Conservation (phyloP, 2,329 filamentous ascomycete species). For the Polytolypa hystricis region DNA sequence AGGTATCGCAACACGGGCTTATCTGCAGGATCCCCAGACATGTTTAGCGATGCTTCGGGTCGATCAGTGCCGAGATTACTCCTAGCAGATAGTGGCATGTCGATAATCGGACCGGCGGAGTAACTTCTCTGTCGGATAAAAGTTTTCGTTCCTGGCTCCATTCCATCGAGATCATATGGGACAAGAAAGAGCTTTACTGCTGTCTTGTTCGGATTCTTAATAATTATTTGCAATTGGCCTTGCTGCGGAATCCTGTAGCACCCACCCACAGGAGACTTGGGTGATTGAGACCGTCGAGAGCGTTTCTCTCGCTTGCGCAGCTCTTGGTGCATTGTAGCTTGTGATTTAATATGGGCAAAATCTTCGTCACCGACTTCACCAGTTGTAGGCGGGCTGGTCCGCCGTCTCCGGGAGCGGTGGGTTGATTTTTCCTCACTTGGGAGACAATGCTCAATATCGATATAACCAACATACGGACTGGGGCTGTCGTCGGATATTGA, state of each 20-base stretch:
- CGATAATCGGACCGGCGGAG: slow-evolving; percentile 73
- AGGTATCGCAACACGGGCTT: slow-evolving; percentile 77
- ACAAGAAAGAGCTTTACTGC: slow-evolving; percentile 93
- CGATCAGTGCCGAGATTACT: slow-evolving; percentile 40
- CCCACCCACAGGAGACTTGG: slow-evolving; percentile 67
- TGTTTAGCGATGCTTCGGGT: slow-evolving; percentile 42
- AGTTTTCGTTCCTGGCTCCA: slow-evolving; percentile 90
- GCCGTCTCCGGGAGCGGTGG: slow-evolving; percentile 29
- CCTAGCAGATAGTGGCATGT: slow-evolving; percentile 45
- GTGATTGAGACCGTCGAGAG: slow-evolving; percentile 48
- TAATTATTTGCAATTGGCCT: slow-evolving; percentile 89
- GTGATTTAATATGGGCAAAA: slow-evolving; percentile 3
- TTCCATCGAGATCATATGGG: slow-evolving; percentile 82
- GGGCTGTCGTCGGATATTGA: slow-evolving; percentile 69
- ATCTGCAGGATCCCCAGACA: slow-evolving; percentile 26
- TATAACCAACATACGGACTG: slow-evolving; percentile 87
- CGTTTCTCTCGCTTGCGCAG: slow-evolving; percentile 43
- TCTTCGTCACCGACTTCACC: slow-evolving; percentile 11
- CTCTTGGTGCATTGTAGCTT: slow-evolving; percentile 19
- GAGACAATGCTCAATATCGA: slow-evolving; percentile 79
- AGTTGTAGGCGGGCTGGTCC: slow-evolving; percentile 20
- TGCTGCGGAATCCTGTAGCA: slow-evolving; percentile 89
- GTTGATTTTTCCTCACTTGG: slow-evolving; percentile 34
- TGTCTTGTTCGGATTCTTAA: slow-evolving; percentile 97
- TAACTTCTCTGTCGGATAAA: slow-evolving; percentile 93